Evolutionary conservation across 805 yeast species (phyloP), one percentile per base, ranked within the genome.

Genomic region (Kodamaea laetipori): DNA sequence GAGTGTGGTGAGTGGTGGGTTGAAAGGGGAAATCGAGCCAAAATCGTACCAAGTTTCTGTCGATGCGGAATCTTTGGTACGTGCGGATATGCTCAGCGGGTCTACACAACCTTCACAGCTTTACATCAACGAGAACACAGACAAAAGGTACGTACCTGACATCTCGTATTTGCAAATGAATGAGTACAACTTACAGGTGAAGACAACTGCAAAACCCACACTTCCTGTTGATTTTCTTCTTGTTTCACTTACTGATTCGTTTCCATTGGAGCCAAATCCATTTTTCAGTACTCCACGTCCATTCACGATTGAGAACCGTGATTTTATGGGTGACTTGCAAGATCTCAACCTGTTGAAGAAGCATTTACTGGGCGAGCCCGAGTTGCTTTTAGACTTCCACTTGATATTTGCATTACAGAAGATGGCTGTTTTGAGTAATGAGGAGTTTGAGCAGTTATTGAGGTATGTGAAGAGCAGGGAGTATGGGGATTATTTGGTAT

Each of bases 1-100:
- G 0, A 90, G 97, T 67, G 92, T 90, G 16, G 75, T 94, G 2
- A 80, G 95, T 1, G 99, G 99, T n/a, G 95, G 95, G 50, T 59
- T 74, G 10, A 66, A 80, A 38, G 94, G 95, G 16, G 96, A 92
- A 49, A 92, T 94, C 57, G 99, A 92, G 57, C 86, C 95, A 3
- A 73, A 86, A 12, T 79, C 95, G 30, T 94, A 90, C 63, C 99
- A 94, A 63, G 96, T 89, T 0, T 84, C 95, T 4, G 81, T 81
- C 24, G 76, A 82, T 45, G 96, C 96, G 0, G 97, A 94, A 64
- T 95, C 89, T 0, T 71, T 94, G 57, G 89, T 88, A 0, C 76
- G 78, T 38, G 96, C 98, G 0, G 96, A 86, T 56, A 77, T 92
- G 51, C 81, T 94, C 23, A 75, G 83, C 24, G 92, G 96, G 0